Percentiles rank a stretch among this genome's conserved stretches.
phyloP scores from a whole-genome alignment of 2,329 filamentous ascomycete genomes.

The Fusarium subtropicale region DNA sequence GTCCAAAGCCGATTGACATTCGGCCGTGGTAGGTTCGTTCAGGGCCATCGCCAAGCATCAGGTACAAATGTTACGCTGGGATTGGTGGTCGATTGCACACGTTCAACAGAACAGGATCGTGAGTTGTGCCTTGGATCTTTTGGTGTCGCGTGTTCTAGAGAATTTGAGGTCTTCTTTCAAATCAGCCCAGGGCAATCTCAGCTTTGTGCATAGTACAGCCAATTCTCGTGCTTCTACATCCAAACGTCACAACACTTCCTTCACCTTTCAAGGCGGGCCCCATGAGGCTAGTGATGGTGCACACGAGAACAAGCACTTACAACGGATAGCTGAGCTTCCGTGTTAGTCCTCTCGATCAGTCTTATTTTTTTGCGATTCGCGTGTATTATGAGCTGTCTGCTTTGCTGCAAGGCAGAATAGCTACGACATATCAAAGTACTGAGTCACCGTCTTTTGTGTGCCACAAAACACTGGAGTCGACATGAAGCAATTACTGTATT shows the following conservation, averaged over 20 bases:
- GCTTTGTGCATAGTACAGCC: not conserved
- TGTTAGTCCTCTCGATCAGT: not conserved
- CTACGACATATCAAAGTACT: not conserved
- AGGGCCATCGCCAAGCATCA: not conserved
- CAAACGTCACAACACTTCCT: not conserved
- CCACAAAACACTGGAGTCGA: slow-evolving; percentile 1
- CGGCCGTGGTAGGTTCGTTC: not conserved
- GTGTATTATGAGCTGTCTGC: not conserved
- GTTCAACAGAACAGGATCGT: not conserved
- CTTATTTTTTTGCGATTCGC: not conserved
- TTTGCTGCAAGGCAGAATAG: too few relatives aligned
- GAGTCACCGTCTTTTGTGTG: not conserved
- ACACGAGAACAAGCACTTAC: slow-evolving; percentile 1
- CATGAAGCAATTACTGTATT: not conserved
- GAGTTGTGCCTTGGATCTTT: slow-evolving; percentile 6
- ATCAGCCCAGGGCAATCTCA: not conserved
- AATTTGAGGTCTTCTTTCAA: slow-evolving; percentile 8
- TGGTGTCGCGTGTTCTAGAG: not conserved
- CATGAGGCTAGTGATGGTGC: slow-evolving; percentile 4
- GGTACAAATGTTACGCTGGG: not conserved
- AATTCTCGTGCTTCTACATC: not conserved
- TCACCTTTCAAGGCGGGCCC: not conserved
- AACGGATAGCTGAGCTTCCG: slow-evolving; percentile 7
- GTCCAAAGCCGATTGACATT: not conserved
- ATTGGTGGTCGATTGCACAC: not conserved